Percentiles rank a stretch among this genome's conserved stretches.
These are phyloP conservation scores for Tuber indicum DNA, from an alignment of 495 filamentous ascomycete genomes.

Conservation along the genomic window DNA sequence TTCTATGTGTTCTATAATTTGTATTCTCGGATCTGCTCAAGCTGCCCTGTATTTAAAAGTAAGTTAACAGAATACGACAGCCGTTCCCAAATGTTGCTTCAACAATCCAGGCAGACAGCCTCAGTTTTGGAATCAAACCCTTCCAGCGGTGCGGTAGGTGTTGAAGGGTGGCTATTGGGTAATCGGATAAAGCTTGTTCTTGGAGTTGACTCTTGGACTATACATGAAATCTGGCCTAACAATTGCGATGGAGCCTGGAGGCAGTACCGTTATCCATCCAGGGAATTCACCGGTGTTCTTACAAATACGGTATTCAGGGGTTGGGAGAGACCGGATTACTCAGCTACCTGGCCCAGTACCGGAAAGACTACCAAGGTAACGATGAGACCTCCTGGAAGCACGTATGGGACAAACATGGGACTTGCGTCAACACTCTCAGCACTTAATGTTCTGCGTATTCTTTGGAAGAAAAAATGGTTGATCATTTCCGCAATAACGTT, in stretches of 20 bases:
- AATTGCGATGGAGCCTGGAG: conserved; percentile 76
- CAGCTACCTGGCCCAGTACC: conserved; percentile 69
- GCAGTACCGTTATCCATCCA: conserved; percentile 60
- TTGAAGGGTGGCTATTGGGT: neutral
- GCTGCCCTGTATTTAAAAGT: neutral
- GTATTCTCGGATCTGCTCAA: neutral
- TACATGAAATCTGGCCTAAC: conserved; percentile 93
- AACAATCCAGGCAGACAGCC: conserved; percentile 71
- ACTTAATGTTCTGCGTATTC: conserved; percentile 60
- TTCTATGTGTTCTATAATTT: neutral
- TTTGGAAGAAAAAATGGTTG: conserved; percentile 54
- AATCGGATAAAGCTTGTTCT: neutral
- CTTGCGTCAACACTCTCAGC: conserved; percentile 64
- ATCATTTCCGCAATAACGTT: conserved; percentile 57
- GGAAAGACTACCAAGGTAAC: conserved; percentile 61
- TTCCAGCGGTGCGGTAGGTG: conserved; percentile 47
- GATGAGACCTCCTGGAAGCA: conserved; percentile 72
- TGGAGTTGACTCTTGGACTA: conserved; percentile 68
- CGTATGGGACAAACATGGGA: conserved; percentile 83
- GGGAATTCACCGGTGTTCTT: conserved; percentile 66
- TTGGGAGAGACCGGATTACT: conserved; percentile 59
- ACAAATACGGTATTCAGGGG: conserved; percentile 56
- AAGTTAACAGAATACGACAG: conserved; percentile 15
- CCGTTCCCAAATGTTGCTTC: conserved; percentile 65
- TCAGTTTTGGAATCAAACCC: conserved; percentile 80